Conservation (phyloP, 176 grass and related monocot species). For the Paspalum notatum region DNA sequence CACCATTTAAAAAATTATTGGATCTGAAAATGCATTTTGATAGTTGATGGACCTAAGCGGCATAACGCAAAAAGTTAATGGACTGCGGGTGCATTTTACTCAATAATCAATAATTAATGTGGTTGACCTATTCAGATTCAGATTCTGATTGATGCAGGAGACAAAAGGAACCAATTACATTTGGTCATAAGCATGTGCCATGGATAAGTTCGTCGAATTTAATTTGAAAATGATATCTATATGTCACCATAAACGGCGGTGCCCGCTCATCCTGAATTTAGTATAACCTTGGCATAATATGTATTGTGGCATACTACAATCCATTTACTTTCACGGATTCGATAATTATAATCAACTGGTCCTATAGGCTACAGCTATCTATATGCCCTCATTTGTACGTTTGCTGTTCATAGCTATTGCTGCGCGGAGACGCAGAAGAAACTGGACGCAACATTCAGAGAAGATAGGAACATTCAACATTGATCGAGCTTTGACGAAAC, state of each 20-base stretch:
- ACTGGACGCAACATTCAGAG: background rate
- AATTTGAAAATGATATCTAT: background rate
- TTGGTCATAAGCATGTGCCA: background rate
- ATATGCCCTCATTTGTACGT: background rate
- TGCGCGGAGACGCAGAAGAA: background rate
- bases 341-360: background rate
- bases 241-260: background rate
- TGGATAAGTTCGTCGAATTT: background rate
- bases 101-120: background rate
- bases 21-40: too few relatives aligned
- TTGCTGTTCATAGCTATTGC: background rate
- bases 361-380: too few relatives aligned
- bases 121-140: background rate
- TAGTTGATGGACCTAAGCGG: too few relatives aligned
- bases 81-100: too few relatives aligned
- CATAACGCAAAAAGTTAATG: too few relatives aligned
- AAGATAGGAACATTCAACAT: background rate
- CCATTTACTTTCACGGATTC: background rate
- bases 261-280: background rate
- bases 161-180: background rate
- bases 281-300: background rate
- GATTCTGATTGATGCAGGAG: background rate
- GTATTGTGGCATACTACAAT: background rate
- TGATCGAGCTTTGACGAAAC: too few relatives aligned
- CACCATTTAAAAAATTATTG: too few relatives aligned